Conservation (phyloP, 2,329 filamentous ascomycete species). For the Septoria linicola region DNA sequence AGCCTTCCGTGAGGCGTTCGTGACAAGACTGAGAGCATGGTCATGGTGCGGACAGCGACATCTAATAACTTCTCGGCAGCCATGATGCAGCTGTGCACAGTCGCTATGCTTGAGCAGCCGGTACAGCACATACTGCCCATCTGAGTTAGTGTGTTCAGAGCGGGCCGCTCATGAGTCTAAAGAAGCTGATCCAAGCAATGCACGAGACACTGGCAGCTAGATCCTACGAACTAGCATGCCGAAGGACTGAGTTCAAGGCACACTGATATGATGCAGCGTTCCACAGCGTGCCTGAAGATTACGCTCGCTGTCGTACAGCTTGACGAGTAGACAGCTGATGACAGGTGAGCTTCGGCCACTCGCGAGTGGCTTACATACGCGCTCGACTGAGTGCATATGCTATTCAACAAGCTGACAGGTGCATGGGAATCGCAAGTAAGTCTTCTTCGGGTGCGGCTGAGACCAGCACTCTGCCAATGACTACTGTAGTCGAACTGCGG, state of each 20-base stretch:
- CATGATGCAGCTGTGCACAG: neutral
- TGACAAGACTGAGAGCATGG: slow-evolving; percentile 4
- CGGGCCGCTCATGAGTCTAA: slow-evolving; percentile 7
- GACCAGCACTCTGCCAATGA: neutral
- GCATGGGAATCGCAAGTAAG: neutral
- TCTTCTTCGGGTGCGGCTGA: slow-evolving; percentile 1
- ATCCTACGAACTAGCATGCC: slow-evolving; percentile 10
- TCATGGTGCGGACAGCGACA: slow-evolving; percentile 6
- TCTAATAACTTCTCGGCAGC: slow-evolving; percentile 1
- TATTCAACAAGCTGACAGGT: neutral
- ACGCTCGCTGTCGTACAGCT: slow-evolving; percentile 11
- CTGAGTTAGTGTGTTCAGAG: slow-evolving; percentile 1
- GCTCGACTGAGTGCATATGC: slow-evolving; percentile 2
- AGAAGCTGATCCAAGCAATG: slow-evolving; percentile 1
- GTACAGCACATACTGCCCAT: slow-evolving; percentile 10
- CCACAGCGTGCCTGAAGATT: neutral
- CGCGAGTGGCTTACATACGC: neutral
- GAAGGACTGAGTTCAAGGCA: neutral
- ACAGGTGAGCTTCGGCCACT: neutral
- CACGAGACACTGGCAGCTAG: slow-evolving; percentile 4
- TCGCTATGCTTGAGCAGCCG: neutral
- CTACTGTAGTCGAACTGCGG: neutral
- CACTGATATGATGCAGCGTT: neutral
- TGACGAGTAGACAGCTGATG: neutral
- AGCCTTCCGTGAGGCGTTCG: slow-evolving; percentile 6